Percentiles rank a stretch among this genome's conserved stretches.
phyloP scores from a whole-genome alignment of 805 yeast genomes.

The Torulaspora delbrueckii region DNA sequence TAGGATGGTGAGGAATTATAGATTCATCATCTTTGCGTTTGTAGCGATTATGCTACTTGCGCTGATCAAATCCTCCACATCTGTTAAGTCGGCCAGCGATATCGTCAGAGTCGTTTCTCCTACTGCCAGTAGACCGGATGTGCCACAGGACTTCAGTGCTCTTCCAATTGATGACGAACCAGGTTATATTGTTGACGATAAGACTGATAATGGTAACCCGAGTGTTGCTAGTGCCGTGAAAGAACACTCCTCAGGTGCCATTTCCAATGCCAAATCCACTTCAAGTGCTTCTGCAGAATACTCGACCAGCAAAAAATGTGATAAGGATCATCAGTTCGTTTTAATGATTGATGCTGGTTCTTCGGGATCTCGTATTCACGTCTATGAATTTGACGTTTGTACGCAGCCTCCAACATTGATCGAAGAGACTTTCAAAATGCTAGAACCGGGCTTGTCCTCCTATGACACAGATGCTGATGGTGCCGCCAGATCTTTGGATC shows the following conservation, averaged over 20 bases:
- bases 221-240: slow-evolving; percentile 28
- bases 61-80: slow-evolving; percentile 45
- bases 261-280: neutral
- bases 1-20: slow-evolving; percentile 38
- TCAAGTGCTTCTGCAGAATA: neutral
- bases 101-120: slow-evolving; percentile 18
- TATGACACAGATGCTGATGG: slow-evolving; percentile 73
- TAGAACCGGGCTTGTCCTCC: slow-evolving; percentile 86
- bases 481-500: slow-evolving; percentile 89
- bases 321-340: slow-evolving; percentile 58
- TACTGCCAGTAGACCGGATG: slow-evolving; percentile 15
- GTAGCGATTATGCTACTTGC: slow-evolving; percentile 47
- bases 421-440: slow-evolving; percentile 79
- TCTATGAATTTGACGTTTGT: slow-evolving; percentile 87
- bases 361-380: slow-evolving; percentile 92
- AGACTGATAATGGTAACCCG: slow-evolving; percentile 21
- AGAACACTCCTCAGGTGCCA: slow-evolving; percentile 6
- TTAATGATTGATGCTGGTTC: slow-evolving; percentile 98
- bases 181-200: slow-evolving; percentile 24
- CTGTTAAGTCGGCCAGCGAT: slow-evolving; percentile 12
- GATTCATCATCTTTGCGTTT: slow-evolving; percentile 48
- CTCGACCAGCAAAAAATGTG: slow-evolving; percentile 31
- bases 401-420: slow-evolving; percentile 75
- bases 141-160: slow-evolving; percentile 17
- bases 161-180: slow-evolving; percentile 23